A percentile compares a stretch with the other conserved stretches of the same genome.
phyloP scores from a whole-genome alignment of 345 rosid species.

The Brassica rapa region DNA sequence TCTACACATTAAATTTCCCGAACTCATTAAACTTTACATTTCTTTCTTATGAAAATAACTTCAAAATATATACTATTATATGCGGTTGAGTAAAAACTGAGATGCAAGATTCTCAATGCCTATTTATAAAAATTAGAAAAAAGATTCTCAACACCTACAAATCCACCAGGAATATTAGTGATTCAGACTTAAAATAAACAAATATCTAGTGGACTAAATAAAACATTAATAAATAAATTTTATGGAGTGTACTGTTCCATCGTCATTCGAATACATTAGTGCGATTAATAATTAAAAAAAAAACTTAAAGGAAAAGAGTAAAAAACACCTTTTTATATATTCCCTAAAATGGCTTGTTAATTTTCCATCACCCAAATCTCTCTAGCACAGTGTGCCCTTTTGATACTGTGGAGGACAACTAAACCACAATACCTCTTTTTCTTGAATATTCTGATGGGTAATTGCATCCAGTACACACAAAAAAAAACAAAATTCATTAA shows the following conservation, averaged over 20 bases:
- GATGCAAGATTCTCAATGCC: constrained; percentile 29
- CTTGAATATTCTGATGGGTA: neutral
- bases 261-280: constrained; percentile 7
- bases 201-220: constrained; percentile 28
- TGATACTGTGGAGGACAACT: constrained; percentile 32
- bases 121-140: neutral
- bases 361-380: constrained; percentile 35
- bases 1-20: neutral
- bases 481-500: no score
- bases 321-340: neutral
- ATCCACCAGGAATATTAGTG: constrained; percentile 33
- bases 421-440: constrained; percentile 20
- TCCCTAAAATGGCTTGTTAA: constrained; percentile 17
- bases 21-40: neutral
- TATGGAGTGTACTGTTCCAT: constrained; percentile 27
- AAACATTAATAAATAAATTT: neutral
- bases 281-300: neutral
- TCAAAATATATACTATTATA: neutral
- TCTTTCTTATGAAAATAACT: neutral
- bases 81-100: neutral
- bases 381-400: constrained; percentile 2
- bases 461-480: no score
- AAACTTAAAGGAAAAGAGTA: constrained; percentile 10
- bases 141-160: constrained; percentile 29
- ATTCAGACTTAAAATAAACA: constrained; percentile 13